Conservation (phyloP, 148 eudicot genomes). For the Fagopyrum tataricum region DNA sequence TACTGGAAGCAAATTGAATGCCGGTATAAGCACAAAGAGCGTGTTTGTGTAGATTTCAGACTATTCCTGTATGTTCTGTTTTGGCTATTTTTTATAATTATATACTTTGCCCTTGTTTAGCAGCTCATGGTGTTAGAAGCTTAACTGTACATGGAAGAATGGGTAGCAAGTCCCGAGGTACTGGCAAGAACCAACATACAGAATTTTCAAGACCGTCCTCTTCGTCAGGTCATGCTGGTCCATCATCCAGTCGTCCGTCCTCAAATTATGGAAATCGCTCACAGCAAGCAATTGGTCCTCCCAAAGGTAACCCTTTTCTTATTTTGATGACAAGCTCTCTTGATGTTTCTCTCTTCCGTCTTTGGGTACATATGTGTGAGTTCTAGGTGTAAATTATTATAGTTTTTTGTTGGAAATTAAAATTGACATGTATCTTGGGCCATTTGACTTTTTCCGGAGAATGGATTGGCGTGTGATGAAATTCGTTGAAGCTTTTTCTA, state of each 20-base stretch:
- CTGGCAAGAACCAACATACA: slow-evolving; percentile 40
- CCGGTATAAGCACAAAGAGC: slow-evolving; percentile 24
- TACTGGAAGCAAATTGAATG: slow-evolving; percentile 35
- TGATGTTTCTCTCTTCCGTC: not conserved
- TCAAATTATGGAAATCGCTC: slow-evolving; percentile 48
- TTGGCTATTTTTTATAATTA: not conserved
- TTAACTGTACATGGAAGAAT: slow-evolving; percentile 23
- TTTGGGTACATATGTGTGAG: not conserved
- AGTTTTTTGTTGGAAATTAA: not conserved
- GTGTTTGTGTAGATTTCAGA: not conserved
- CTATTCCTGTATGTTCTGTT: slow-evolving; percentile 12
- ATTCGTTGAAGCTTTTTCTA: not conserved
- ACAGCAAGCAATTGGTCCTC: slow-evolving; percentile 51
- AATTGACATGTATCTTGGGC: not conserved
- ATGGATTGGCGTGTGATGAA: not conserved
- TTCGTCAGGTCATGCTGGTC: slow-evolving; percentile 28
- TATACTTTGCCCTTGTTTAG: slow-evolving; percentile 2
- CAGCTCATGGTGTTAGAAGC: slow-evolving; percentile 27
- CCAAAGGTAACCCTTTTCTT: slow-evolving; percentile 38
- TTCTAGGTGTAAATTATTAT: not conserved
- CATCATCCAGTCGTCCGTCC: slow-evolving; percentile 48
- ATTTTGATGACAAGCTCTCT: slow-evolving; percentile 7
- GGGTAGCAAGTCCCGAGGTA: slow-evolving; percentile 32
- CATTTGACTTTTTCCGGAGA: not conserved
- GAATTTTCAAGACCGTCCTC: slow-evolving; percentile 24